Conservation (phyloP, 2,329 filamentous ascomycete genomes). For the Aspergillus viridinutans region DNA sequence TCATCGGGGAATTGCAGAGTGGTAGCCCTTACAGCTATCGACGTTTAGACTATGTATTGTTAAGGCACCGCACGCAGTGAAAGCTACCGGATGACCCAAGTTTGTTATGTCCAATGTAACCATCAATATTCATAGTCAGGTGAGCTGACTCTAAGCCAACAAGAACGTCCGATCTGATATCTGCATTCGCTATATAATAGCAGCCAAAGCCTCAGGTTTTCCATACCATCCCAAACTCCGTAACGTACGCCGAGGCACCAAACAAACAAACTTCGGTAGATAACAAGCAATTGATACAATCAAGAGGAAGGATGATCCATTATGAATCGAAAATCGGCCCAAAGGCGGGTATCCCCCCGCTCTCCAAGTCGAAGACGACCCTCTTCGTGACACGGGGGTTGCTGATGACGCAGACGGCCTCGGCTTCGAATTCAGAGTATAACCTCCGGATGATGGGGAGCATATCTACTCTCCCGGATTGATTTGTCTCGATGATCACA, state of each 20-base stretch:
- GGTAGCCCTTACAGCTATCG: not conserved
- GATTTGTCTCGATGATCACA: conserved; percentile 63
- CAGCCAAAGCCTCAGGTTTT: not conserved
- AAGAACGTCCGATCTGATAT: not conserved
- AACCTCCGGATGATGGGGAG: conserved; percentile 53
- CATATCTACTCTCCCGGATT: conserved; percentile 58
- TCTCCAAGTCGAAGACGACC: conserved; percentile 66
- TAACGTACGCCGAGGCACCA: not conserved
- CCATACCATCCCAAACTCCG: not conserved
- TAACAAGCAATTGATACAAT: not conserved
- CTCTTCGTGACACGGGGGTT: conserved; percentile 65
- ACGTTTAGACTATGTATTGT: no score
- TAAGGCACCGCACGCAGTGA: not conserved
- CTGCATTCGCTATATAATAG: not conserved
- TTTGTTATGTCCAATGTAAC: not conserved
- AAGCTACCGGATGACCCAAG: not conserved
- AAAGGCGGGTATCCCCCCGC: conserved; percentile 61
- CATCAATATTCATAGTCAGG: not conserved
- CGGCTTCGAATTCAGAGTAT: conserved; percentile 45
- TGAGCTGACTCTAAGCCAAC: not conserved
- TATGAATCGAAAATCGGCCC: conserved; percentile 71
- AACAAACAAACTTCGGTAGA: conserved; percentile 2
- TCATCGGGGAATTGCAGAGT: not conserved
- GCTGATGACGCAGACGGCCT: conserved; percentile 70
- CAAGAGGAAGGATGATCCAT: conserved; percentile 1